Evolutionary conservation across 2,329 filamentous ascomycete genomes (phyloP).

Genomic region (Corniculantispora saksenae): DNA sequence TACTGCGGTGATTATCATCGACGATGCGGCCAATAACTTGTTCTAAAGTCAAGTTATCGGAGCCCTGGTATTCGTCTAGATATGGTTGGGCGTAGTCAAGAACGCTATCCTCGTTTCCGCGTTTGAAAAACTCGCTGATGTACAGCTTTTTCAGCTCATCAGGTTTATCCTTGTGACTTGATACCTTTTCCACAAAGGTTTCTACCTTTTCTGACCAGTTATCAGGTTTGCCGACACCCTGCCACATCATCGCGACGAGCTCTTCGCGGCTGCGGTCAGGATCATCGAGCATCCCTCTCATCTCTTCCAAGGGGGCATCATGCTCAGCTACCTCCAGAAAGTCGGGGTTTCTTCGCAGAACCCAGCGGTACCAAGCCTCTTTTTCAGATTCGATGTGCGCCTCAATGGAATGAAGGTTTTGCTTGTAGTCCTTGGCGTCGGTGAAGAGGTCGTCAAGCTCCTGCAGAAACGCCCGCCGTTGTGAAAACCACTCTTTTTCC

Average conservation of each 20-base stretch:
- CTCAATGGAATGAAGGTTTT: constrained; percentile 49
- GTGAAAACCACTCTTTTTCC: constrained; percentile 53
- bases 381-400: constrained; percentile 53
- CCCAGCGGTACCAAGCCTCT: constrained; percentile 53
- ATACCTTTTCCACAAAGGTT: constrained; percentile 36
- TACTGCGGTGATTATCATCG: constrained; percentile 33
- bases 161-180: constrained; percentile 32
- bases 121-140: constrained; percentile 43
- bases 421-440: constrained; percentile 45
- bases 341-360: constrained; percentile 40
- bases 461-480: constrained; percentile 48
- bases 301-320: constrained; percentile 32
- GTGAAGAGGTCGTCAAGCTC: constrained; percentile 52
- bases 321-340: constrained; percentile 37
- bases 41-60: constrained; percentile 32
- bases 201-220: constrained; percentile 36
- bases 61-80: constrained; percentile 37
- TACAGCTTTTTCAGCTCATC: constrained; percentile 41
- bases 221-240: constrained; percentile 36
- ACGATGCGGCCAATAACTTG: constrained; percentile 37
- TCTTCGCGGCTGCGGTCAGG: constrained; percentile 39
- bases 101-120: constrained; percentile 34
- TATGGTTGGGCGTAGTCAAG: constrained; percentile 40
- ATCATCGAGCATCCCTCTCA: constrained; percentile 39
- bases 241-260: constrained; percentile 39